Base-by-base conservation (phyloP, 2,329 filamentous ascomycete genomes). In the Ceratocystis smalleyi region DNA sequence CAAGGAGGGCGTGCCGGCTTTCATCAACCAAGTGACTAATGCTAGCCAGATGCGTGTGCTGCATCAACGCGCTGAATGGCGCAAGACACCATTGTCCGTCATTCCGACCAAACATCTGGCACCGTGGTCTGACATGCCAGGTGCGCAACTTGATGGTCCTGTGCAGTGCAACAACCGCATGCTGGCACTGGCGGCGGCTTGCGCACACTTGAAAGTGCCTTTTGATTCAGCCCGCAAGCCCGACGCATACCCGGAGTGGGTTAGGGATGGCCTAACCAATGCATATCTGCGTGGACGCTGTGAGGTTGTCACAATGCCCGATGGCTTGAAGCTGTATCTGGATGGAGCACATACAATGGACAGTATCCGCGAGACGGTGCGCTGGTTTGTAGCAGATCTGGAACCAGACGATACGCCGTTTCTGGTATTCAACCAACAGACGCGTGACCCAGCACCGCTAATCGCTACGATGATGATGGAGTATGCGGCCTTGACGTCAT, bases 361-460 rank as follows among this genome's bases (percentile, higher is more conserved):
- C 69, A 95, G 89, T 69, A 83, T 96, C 68, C 79, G 83, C 62
- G 80, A 89, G 51, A 87, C 88, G 10, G 89, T 84, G 2, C 78
- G 78, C 68, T 96, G 91, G 91, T 92, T 92, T 70, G 82, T 81
- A 1, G 75, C 74, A 6, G 75, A 78, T 59, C 70, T 80, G n/a
- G 69, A 70, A 6, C 49, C 68, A 0, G 66, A 67, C 0, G 71
- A 72, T 6, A 62, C 68, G 30, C 74, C 77, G 55, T 77, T 89
- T 0, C 76, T 97, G 57, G 80, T 97, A 59, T 97, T 97, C 78
- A 96, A 96, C 74, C 92, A 96, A 74, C 90, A 96, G 71, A 90
- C 89, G 8, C 83, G 91, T 40, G 85, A 96, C 70, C 88, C 88
- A 4, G 75, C 77, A 3, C 77, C 81, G 17, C 79, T 95, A 1